Conservation (phyloP, 78 protist genomes). For the Isochrysis galbana region DNA sequence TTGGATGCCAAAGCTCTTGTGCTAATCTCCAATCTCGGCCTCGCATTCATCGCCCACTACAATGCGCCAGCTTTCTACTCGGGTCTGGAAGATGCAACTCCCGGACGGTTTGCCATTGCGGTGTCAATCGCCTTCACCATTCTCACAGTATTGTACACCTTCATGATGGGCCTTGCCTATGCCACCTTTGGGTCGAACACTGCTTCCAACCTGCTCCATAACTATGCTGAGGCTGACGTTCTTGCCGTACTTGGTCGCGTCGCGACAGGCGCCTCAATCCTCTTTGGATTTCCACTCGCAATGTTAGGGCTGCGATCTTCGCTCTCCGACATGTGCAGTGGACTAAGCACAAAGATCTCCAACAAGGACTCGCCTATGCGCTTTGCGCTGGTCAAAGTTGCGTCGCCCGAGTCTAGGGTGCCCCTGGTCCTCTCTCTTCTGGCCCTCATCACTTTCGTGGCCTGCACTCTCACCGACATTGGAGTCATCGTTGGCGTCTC, state of each 20-base stretch:
- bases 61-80: slow-evolving; percentile 21
- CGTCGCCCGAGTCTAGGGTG: not conserved
- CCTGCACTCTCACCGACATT: not conserved
- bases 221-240: not conserved
- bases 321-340: not conserved
- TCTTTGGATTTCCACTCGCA: slow-evolving; percentile 15
- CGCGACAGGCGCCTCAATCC: not conserved
- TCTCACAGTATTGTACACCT: not conserved
- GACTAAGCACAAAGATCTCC: not conserved
- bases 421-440: not conserved
- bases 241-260: not conserved
- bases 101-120: not conserved
- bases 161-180: not conserved
- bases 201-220: not conserved
- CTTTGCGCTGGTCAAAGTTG: not conserved
- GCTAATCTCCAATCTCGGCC: slow-evolving; percentile 9
- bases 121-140: not conserved
- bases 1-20: not conserved
- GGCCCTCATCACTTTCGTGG: not conserved
- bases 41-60: slow-evolving; percentile 32
- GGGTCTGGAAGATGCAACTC: not conserved
- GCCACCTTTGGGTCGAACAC: not conserved
- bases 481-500: slow-evolving; percentile 1
- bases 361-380: not conserved
- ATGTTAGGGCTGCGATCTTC: not conserved